A percentile compares a stretch with the other conserved stretches of the same genome.
These are phyloP conservation scores for Oryza punctata DNA, from an alignment of 176 grass and related monocot genomes.

Conservation along the genomic window DNA sequence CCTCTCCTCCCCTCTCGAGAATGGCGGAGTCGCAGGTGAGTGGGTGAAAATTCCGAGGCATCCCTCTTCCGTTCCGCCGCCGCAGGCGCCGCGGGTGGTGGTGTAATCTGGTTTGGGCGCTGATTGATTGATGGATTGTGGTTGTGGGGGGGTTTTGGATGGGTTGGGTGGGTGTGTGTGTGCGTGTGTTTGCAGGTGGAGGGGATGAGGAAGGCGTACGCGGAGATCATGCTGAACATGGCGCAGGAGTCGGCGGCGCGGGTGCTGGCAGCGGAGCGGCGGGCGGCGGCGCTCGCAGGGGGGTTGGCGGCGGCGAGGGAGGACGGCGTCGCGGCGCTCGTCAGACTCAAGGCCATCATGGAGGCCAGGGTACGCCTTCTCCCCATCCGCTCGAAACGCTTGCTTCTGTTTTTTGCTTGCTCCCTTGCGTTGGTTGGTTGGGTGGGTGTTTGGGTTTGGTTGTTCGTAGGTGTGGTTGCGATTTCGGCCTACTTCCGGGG, in stretches of 20 bases:
- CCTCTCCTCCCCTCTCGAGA: constrained; percentile 4
- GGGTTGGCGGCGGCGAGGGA: constrained; percentile 47
- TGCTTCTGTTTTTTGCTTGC: not conserved
- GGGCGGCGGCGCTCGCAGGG: constrained; percentile 38
- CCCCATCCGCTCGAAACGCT: not conserved
- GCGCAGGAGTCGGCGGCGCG: constrained; percentile 83
- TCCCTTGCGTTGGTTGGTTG: not conserved
- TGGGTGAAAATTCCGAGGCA: constrained; percentile 37
- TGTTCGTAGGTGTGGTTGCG: constrained; percentile 16
- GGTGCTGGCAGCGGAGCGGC: constrained; percentile 78
- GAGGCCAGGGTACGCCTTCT: constrained; percentile 42
- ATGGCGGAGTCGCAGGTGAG: constrained; percentile 51
- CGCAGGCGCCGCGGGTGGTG: not conserved
- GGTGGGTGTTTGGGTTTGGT: not conserved
- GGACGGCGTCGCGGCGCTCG: constrained; percentile 53
- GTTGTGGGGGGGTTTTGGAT: not conserved
- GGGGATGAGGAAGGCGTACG: constrained; percentile 65
- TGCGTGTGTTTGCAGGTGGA: constrained; percentile 46
- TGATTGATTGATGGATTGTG: constrained; percentile 18
- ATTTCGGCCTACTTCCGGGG: not conserved
- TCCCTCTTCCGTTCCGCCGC: not conserved
- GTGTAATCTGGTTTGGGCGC: not conserved
- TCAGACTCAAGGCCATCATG: constrained; percentile 62
- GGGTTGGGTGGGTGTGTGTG: too few relatives aligned
- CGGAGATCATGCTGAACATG: constrained; percentile 81